A percentile compares a stretch with the other conserved stretches of the same genome.
Conservation (phyloP, 306 rosid species). For the Begonia masoniana region DNA sequence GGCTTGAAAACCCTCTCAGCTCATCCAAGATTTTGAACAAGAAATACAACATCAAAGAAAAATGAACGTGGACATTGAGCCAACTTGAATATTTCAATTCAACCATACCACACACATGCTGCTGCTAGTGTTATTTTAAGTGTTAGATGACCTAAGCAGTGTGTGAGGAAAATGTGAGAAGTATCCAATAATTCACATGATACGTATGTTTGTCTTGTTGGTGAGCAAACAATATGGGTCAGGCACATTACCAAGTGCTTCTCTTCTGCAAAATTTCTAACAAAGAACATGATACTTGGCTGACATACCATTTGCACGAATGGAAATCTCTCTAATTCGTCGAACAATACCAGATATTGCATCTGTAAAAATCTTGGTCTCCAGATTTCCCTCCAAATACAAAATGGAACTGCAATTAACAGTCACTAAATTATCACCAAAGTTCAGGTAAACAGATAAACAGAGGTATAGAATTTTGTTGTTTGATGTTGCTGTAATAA, state of each 20-base stretch:
- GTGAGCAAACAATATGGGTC: too few relatives aligned
- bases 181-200: too few relatives aligned
- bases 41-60: neutral
- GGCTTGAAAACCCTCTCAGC: neutral
- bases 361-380: constrained; percentile 62
- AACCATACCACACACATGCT: neutral
- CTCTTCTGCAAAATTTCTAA: neutral
- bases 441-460: neutral
- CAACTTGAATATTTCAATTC: neutral
- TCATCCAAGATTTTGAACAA: neutral
- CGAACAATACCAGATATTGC: constrained; percentile 63
- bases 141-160: too few relatives aligned
- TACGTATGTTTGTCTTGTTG: too few relatives aligned
- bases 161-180: too few relatives aligned
- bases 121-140: too few relatives aligned
- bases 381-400: constrained; percentile 81
- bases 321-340: constrained; percentile 59
- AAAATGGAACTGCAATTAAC: constrained; percentile 44
- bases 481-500: too few relatives aligned
- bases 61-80: neutral
- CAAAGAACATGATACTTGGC: neutral
- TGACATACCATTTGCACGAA: constrained; percentile 58
- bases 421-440: neutral
- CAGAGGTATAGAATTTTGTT: too few relatives aligned
- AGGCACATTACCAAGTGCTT: neutral